Conservation (phyloP, 768 basidiomycete species). For the Calocybe indica region DNA sequence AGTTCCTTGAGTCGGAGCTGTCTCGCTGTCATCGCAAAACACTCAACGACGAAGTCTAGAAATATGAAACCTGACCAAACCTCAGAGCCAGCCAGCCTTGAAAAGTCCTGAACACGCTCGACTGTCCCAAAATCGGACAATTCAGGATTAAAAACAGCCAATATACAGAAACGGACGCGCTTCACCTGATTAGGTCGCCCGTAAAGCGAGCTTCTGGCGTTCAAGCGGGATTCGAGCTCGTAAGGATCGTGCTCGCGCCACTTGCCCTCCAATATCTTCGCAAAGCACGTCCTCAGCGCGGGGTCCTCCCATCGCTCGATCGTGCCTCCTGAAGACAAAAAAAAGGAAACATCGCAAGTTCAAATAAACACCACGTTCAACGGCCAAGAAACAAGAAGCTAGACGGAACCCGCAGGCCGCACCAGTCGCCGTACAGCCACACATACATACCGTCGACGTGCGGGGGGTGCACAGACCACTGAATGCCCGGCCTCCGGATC, state of each 20-base stretch:
- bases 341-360: slow-evolving; percentile 5
- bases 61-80: slow-evolving; percentile 21
- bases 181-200: slow-evolving; percentile 45
- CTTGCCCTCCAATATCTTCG: slow-evolving; percentile 51
- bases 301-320: slow-evolving; percentile 75
- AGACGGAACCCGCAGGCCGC: too few relatives aligned
- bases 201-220: slow-evolving; percentile 61
- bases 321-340: slow-evolving; percentile 44
- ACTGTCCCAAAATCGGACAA: slow-evolving; percentile 16
- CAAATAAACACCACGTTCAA: not conserved
- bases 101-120: slow-evolving; percentile 55
- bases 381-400: too few relatives aligned
- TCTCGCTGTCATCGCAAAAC: slow-evolving; percentile 35
- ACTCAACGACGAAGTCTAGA: not conserved
- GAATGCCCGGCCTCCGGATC: slow-evolving; percentile 59
- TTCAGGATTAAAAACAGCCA: not conserved
- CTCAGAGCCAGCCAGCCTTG: slow-evolving; percentile 77
- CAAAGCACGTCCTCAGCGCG: slow-evolving; percentile 51
- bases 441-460: slow-evolving; percentile 34
- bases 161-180: not conserved
- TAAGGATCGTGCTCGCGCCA: slow-evolving; percentile 68
- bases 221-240: slow-evolving; percentile 50
- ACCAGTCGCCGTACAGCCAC: not conserved
- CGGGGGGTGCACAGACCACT: slow-evolving; percentile 45
- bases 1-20: slow-evolving; percentile 64